Percentiles rank a stretch among this genome's conserved stretches.
Conservation (phyloP, 2,329 filamentous ascomycete genomes). For the Stagonosporopsis cucurbitacearum region DNA sequence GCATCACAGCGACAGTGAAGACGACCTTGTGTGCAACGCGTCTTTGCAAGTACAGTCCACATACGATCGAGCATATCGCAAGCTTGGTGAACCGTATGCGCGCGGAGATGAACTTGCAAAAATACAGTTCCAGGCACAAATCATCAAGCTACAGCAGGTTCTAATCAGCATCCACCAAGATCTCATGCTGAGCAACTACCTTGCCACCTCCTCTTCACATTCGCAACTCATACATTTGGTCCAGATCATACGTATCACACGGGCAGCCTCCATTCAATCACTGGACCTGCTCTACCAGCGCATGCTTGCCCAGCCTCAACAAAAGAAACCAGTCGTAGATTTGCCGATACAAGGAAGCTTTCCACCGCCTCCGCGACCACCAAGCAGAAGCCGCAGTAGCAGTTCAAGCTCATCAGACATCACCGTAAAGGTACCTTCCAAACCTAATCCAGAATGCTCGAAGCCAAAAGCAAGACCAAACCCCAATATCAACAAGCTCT, state of each 20-base stretch:
- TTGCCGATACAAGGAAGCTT: constrained; percentile 28
- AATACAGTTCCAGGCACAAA: constrained; percentile 42
- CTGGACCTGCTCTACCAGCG: constrained; percentile 39
- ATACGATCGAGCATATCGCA: constrained; percentile 40
- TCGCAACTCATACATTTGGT: constrained; percentile 39
- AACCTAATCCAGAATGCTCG: constrained; percentile 1
- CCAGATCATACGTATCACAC: constrained; percentile 35
- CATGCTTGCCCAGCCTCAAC: constrained; percentile 23
- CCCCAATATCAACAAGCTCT: constrained; percentile 24
- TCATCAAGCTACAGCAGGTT: constrained; percentile 41
- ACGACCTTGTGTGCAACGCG: constrained; percentile 36
- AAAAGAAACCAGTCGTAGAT: constrained; percentile 13
- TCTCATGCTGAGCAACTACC: constrained; percentile 30
- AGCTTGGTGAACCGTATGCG: constrained; percentile 40
- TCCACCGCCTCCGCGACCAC: constrained; percentile 14
- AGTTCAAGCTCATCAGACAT: constrained; percentile 5
- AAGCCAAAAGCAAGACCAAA: constrained; percentile 11
- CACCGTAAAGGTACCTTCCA: neutral
- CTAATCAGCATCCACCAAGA: constrained; percentile 41
- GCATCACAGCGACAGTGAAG: constrained; percentile 35
- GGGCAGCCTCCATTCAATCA: constrained; percentile 37
- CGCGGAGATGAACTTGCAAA: constrained; percentile 41
- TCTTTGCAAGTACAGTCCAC: constrained; percentile 34
- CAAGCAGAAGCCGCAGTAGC: constrained; percentile 10
- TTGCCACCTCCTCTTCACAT: constrained; percentile 30